Evolutionary conservation across 2,329 filamentous ascomycete species (phyloP).

Genomic region (Trichoderma endophyticum): DNA sequence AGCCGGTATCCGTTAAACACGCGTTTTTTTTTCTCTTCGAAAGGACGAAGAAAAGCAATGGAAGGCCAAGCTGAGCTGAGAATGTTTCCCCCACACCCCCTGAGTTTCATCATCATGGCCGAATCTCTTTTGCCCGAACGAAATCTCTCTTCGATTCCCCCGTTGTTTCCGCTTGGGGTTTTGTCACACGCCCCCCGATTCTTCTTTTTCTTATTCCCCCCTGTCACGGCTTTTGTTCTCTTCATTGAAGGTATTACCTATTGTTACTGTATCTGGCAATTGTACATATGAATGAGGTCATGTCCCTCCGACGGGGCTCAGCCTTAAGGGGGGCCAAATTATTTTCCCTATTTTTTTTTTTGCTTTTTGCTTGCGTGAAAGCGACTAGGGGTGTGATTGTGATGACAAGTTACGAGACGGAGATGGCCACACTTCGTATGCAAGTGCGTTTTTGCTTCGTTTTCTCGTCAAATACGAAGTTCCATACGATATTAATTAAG

Average conservation of each 20-base stretch:
- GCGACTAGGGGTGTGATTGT: background rate
- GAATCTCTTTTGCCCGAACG: background rate
- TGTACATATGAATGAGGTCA: background rate
- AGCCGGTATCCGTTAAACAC: background rate
- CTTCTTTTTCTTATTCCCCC: background rate
- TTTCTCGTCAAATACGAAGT: background rate
- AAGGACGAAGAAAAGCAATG: background rate
- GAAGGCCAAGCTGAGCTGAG: background rate
- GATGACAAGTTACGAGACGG: background rate
- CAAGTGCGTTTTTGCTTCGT: background rate
- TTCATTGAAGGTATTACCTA: background rate
- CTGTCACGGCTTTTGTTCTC: background rate
- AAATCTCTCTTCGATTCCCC: background rate
- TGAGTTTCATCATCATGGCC: background rate
- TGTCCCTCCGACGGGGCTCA: background rate
- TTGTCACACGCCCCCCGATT: background rate
- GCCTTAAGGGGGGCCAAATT: background rate
- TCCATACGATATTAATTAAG: background rate
- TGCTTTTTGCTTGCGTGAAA: background rate
- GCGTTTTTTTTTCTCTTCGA: background rate
- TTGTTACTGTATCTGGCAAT: background rate
- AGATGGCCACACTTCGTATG: background rate
- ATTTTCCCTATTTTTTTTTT: background rate
- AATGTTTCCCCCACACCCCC: background rate
- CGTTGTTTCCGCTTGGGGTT: background rate